phyloP scores from a whole-genome alignment of 2,329 filamentous ascomycete species.

The Paracorniculantispora psalliotae region DNA sequence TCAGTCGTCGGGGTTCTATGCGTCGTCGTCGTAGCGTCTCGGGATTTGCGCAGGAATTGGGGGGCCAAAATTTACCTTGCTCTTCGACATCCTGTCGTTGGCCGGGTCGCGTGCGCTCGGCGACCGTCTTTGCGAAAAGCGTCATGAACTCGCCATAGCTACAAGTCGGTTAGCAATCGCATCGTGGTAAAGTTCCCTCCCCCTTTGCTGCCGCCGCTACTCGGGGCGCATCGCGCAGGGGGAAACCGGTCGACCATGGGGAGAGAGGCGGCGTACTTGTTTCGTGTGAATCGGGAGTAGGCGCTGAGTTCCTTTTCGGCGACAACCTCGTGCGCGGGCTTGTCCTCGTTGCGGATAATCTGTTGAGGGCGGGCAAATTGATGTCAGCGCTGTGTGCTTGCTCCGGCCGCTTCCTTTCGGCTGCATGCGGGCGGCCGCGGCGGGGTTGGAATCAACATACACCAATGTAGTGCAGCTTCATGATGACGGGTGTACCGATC shows the following conservation, averaged over 20 bases:
- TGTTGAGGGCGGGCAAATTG: slow-evolving; percentile 32
- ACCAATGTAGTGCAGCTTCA: slow-evolving; percentile 87
- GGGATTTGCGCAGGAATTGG: too few species aligned
- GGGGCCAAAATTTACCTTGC: slow-evolving; percentile 49
- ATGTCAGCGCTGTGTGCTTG: slow-evolving; percentile 12
- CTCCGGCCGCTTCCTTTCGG: slow-evolving; percentile 11
- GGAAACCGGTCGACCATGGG: background rate
- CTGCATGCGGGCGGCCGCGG: slow-evolving; percentile 22
- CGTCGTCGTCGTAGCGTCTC: too few species aligned
- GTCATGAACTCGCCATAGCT: slow-evolving; percentile 66
- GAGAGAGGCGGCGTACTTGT: slow-evolving; percentile 48
- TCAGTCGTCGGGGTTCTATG: background rate
- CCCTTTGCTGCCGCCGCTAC: background rate
- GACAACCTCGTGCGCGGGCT: slow-evolving; percentile 72
- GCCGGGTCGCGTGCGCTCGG: slow-evolving; percentile 75
- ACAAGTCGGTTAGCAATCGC: slow-evolving; percentile 14
- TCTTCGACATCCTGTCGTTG: slow-evolving; percentile 83
- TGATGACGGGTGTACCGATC: slow-evolving; percentile 37
- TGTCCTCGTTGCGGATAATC: slow-evolving; percentile 76
- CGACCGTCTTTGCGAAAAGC: slow-evolving; percentile 80
- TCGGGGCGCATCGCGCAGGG: too few species aligned
- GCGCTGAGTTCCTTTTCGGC: slow-evolving; percentile 71
- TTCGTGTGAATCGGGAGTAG: slow-evolving; percentile 75
- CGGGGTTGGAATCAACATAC: slow-evolving; percentile 47
- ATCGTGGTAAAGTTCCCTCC: background rate